Evolutionary conservation across 2,329 filamentous ascomycete genomes (phyloP).

Genomic region (Tolypocladium inflatum): DNA sequence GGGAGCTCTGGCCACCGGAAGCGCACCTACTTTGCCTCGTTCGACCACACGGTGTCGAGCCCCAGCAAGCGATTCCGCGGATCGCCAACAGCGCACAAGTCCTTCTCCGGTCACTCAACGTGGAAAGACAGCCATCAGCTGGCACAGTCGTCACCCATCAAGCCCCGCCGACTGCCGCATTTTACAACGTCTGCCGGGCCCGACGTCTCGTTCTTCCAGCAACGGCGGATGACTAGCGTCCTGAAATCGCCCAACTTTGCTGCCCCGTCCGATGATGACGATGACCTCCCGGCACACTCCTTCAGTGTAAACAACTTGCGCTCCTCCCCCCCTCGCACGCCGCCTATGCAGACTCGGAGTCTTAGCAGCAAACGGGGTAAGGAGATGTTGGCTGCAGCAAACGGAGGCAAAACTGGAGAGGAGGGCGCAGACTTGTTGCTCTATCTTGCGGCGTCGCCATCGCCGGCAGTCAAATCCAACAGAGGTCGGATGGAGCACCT

Average conservation of each 20-base stretch:
- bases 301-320: conserved; percentile 55
- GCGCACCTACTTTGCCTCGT: conserved; percentile 50
- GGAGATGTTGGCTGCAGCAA: conserved; percentile 31
- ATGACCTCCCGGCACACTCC: conserved; percentile 69
- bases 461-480: conserved; percentile 56
- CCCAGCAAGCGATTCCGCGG: conserved; percentile 60
- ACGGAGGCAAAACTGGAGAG: conserved; percentile 54
- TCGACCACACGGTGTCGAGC: conserved; percentile 45
- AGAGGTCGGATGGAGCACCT: conserved; percentile 52
- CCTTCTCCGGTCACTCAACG: conserved; percentile 43
- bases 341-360: conserved; percentile 53
- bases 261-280: conserved; percentile 67
- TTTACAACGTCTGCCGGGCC: conserved; percentile 65
- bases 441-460: conserved; percentile 86
- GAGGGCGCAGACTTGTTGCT: conserved; percentile 74
- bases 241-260: conserved; percentile 51
- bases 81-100: conserved; percentile 51
- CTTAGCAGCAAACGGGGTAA: conserved; percentile 37
- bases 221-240: conserved; percentile 57
- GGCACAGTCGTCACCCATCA: conserved; percentile 79
- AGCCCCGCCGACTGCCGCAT: conserved; percentile 63
- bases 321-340: conserved; percentile 80
- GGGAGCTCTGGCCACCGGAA: conserved; percentile 58
- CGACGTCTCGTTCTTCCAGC: conserved; percentile 69
- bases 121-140: conserved; percentile 74